Evolutionary conservation across 495 filamentous ascomycete species (phyloP).

Genomic region (Hypoxylon rickii): DNA sequence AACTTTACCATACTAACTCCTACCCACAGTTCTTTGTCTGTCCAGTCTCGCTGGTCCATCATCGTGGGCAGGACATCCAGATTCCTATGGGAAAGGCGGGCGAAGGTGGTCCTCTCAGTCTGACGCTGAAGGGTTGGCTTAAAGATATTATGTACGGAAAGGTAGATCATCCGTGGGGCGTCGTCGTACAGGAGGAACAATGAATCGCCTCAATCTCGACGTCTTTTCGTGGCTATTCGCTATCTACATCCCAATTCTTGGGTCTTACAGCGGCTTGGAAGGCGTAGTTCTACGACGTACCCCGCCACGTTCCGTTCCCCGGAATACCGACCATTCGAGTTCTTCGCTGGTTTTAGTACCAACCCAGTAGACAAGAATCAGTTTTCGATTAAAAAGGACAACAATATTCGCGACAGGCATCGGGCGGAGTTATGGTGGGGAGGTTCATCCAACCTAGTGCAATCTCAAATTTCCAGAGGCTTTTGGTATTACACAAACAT

Average conservation of each 20-base stretch:
- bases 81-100: slow-evolving; percentile 64
- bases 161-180: slow-evolving; percentile 77
- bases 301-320: no score
- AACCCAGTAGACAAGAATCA: no score
- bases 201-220: slow-evolving; percentile 18
- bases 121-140: slow-evolving; percentile 76
- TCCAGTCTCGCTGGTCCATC: slow-evolving; percentile 73
- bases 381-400: no score
- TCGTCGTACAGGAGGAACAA: slow-evolving; percentile 67
- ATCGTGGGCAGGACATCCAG: slow-evolving; percentile 68
- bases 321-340: no score
- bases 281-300: no score
- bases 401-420: not conserved
- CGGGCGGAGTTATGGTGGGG: slow-evolving; percentile 2
- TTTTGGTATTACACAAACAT: slow-evolving; percentile 6
- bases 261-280: no score
- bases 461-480: not conserved
- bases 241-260: not conserved
- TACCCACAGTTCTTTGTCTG: slow-evolving; percentile 72
- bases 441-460: not conserved
- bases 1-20: not conserved
- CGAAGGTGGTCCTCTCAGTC: slow-evolving; percentile 66
- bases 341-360: no score
- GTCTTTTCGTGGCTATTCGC: not conserved
- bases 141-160: slow-evolving; percentile 85